phyloP scores from a whole-genome alignment of 805 yeast species.

The Starmerella vaccinii region DNA sequence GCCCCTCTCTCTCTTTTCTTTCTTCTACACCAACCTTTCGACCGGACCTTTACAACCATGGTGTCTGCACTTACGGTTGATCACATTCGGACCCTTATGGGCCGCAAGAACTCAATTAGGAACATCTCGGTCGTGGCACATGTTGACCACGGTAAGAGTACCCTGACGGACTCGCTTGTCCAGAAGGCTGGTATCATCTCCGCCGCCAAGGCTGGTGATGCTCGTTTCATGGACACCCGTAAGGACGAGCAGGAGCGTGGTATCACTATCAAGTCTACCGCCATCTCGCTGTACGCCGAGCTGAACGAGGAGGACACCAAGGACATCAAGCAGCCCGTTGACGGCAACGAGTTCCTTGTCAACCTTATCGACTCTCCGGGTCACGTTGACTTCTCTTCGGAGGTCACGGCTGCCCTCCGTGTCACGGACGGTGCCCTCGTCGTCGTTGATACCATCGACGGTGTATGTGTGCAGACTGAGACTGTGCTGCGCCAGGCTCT shows the following conservation, averaged over 20 bases:
- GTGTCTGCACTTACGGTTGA: constrained; percentile 31
- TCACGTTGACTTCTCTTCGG: constrained; percentile 99
- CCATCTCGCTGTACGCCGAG: constrained; percentile 89
- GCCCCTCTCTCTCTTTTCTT: constrained; percentile 4
- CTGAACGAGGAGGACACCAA: constrained; percentile 76
- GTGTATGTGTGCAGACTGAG: constrained; percentile 99
- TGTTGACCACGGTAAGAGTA: constrained; percentile 99
- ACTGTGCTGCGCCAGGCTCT: constrained; percentile 98
- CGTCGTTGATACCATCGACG: constrained; percentile 98
- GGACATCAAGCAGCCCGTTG: constrained; percentile 82
- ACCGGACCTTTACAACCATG: constrained; percentile 19
- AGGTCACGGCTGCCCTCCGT: constrained; percentile 99
- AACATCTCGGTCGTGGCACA: constrained; percentile 99
- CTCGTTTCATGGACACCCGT: constrained; percentile 99
- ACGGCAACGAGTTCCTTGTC: constrained; percentile 88
- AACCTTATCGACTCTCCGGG: constrained; percentile 99
- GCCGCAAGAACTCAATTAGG: constrained; percentile 98
- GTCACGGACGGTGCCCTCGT: constrained; percentile 99
- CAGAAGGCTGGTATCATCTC: constrained; percentile 99
- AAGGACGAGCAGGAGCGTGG: constrained; percentile 99
- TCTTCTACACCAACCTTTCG: constrained; percentile 8
- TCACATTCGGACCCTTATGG: constrained; percentile 99
- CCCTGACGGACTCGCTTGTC: constrained; percentile 97
- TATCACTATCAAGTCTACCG: constrained; percentile 98
- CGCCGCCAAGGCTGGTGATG: constrained; percentile 99